Evolutionary conservation across 768 basidiomycete genomes (phyloP).

Genomic region (Lactarius quietus): DNA sequence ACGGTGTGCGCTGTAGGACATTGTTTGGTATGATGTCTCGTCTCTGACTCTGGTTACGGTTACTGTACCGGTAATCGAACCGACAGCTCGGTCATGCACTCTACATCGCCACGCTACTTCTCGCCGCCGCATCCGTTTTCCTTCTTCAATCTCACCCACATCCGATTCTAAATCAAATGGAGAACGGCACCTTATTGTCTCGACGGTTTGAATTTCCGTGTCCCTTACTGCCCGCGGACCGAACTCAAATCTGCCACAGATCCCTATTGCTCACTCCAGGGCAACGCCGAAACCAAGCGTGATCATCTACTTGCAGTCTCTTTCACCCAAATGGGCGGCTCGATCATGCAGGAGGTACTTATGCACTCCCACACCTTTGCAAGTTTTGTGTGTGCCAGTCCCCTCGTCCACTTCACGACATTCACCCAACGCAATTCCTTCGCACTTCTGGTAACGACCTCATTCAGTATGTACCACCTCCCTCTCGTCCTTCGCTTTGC

Average conservation of each 20-base stretch:
- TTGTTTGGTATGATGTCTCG: neutral
- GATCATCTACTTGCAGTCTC: slow-evolving; percentile 20
- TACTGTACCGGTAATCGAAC: slow-evolving; percentile 1
- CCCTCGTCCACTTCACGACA: slow-evolving; percentile 9
- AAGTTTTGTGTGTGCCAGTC: slow-evolving; percentile 13
- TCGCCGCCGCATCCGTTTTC: slow-evolving; percentile 2
- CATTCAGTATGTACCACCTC: slow-evolving; percentile 8
- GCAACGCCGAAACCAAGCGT: slow-evolving; percentile 20
- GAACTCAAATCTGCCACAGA: slow-evolving; percentile 17
- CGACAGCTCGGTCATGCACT: slow-evolving; percentile 11
- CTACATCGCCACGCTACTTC: slow-evolving; percentile 8
- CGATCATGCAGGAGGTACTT: slow-evolving; percentile 20
- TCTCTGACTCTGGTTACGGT: slow-evolving; percentile 9
- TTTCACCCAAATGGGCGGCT: slow-evolving; percentile 23
- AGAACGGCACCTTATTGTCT: slow-evolving; percentile 21
- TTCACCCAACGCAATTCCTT: slow-evolving; percentile 4
- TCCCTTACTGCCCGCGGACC: slow-evolving; percentile 16
- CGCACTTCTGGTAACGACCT: neutral
- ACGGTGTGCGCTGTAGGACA: neutral
- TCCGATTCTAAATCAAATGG: slow-evolving; percentile 16
- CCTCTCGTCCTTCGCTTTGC: neutral
- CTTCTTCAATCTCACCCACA: slow-evolving; percentile 15
- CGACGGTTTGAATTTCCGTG: slow-evolving; percentile 11
- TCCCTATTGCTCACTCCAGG: slow-evolving; percentile 4
- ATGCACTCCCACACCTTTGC: slow-evolving; percentile 18